Base-by-base conservation (phyloP, 306 rosid genomes). In the Cicer judaicum region DNA sequence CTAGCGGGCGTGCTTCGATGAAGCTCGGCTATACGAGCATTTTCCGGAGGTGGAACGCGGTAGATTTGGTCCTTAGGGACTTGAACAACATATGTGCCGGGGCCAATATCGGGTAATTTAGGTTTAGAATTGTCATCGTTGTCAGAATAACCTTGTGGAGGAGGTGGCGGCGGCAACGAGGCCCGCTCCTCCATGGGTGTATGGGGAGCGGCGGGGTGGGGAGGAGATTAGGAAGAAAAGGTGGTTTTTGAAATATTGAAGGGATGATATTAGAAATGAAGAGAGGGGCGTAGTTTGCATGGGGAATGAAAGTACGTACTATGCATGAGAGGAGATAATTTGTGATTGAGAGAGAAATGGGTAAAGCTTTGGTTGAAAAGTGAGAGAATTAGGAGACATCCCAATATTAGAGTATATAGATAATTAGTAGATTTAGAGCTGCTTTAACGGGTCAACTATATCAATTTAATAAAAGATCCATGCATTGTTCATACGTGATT, bases 181-280 rank as follows among this genome's bases (percentile, higher is more conserved):
- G 6, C 74, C 93, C 90, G 88, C 93, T 89, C 92, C 96, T 89
- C 89, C 96, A 92, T 89, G 79, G 75, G 49, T 67, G 56, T 81
- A 83, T 86, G 92, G 82, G 85, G 86, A 85, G 90, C 83, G 86
- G 50, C 14, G n/a, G 15, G 53, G 87, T 39, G 67, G 60, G 16
- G 74, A 39, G 53, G 75, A 76, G 46, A 50, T 12, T 49, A 42
- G 8, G 70, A 18, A 9, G 78, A 62, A 21, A 46, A 7, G 68
- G 72, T 38, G 75, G 49, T 63, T 68, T 13, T 48, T n/a, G 72
- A 42, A 60, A 61, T 1, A 24, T 24, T 24, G 74, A 24, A 12
- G 42, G 40, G 49, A 3, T 6, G 48, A 24, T 80, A 11, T 52
- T 68, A 68, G 81, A 66, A 77, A 62, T 55, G 63, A 11, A 43